Conservation (phyloP, 805 yeast species). For the Kodamaea fukazawae region DNA sequence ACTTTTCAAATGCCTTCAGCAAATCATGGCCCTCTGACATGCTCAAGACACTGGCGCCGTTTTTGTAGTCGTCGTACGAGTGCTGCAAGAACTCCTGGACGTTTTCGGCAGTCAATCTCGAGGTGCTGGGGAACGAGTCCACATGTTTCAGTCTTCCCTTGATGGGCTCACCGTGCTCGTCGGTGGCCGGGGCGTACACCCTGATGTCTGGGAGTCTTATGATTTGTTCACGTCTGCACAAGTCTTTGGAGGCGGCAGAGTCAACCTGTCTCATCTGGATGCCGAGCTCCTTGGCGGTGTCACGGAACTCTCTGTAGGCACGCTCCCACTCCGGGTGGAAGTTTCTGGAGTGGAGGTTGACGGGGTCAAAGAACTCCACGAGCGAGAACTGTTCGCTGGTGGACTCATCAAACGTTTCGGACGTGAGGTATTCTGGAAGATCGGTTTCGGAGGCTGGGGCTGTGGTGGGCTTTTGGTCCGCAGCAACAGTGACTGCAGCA, state of each 20-base stretch:
- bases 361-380: constrained; percentile 88
- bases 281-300: constrained; percentile 42
- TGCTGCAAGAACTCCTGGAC: constrained; percentile 53
- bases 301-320: constrained; percentile 49
- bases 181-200: constrained; percentile 57
- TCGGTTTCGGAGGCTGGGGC: too few species aligned
- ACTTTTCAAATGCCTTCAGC: too few species aligned
- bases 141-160: constrained; percentile 28
- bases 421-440: neutral
- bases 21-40: too few species aligned
- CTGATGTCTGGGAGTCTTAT: constrained; percentile 64
- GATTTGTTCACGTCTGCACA: constrained; percentile 68
- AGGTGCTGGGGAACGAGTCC: constrained; percentile 45
- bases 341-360: constrained; percentile 74
- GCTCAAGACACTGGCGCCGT: constrained; percentile 31
- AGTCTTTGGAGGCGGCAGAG: constrained; percentile 81
- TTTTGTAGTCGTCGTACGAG: constrained; percentile 46
- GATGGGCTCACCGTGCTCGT: constrained; percentile 21
- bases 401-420: constrained; percentile 47
- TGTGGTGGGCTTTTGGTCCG: too few species aligned
- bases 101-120: constrained; percentile 47
- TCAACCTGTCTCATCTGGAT: constrained; percentile 75
- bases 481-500: too few species aligned
- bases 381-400: constrained; percentile 58
- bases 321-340: constrained; percentile 82